Base-by-base conservation (phyloP, 805 yeast genomes). In the Candida pini region DNA sequence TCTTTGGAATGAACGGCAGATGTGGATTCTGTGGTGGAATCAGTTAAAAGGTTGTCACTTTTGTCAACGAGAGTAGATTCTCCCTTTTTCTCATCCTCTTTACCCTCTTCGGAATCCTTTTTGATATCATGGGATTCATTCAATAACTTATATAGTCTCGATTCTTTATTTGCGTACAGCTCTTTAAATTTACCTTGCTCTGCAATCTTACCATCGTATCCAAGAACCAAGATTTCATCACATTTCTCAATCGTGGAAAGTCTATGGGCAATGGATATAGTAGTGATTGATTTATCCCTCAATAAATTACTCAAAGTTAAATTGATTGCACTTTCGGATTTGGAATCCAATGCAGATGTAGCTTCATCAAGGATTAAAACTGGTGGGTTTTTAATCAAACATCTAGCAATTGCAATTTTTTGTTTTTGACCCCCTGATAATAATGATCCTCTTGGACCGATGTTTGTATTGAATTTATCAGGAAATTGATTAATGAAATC, bases 251-350 rank as follows among this genome's bases (percentile, higher is more conserved):
- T 90, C 0, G 97, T 90, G 1, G 94, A 79, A 30, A 88, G 70
- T 47, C 97, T 66, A 56, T 89, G 97, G 0, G 97, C 97, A 51
- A 90, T 90, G 18, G 94, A 83, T 26, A 90, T 82, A 4, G 83
- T 70, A 4, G 89, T 77, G 15, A 95, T 84, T 12, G 75, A 62
- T 23, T 80, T 74, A 27, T 75, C 69, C 18, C 60, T 51, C 56
- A 73, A 69, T 39, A 90, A 66, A 30, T 68, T 61, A 15, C 68
- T 59, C 39, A 89, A 62, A 7, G 94, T 86, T 33, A 71, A 71
- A 57, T 89, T 88, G 26, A 90, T 94, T 6, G 84, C 73, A 45
- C 81, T 78, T 53, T 90, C 97, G 50, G 89, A 80, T 36, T 83
- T 86, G 20, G 92, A 75, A 51, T 90, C 97, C 26, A 90, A 65